Evolutionary conservation across 805 yeast species (phyloP), one percentile per base, ranked within the genome.

Genomic region (Metschnikowia cerradonensis): DNA sequence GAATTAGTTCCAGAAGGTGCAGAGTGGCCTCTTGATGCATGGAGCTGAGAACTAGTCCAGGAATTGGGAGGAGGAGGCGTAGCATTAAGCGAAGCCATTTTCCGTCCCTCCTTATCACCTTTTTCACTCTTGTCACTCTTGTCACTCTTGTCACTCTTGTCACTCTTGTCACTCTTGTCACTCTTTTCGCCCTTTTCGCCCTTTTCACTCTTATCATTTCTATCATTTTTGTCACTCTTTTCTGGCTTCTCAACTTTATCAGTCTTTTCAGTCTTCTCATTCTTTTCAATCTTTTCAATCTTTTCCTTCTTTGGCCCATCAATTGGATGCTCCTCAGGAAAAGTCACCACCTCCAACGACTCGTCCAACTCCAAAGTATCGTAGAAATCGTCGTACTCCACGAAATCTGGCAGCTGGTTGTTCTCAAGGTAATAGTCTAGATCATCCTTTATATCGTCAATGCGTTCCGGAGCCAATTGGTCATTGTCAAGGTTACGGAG

Each of bases 351-450:
- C 38, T 56, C 57, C 30, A 49, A 33, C 36, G 52, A 41, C 37
- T 82, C 85, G 52, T 77, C 83, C 41, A 90, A 78, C 41, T 85
- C 90, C 59, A 94, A 77, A 52, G 84, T 89, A 59, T 94, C 97
- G 68, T 92, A 94, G 53, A 92, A 81, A 13, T 89, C 90, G 60
- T 91, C 97, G 67, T 92, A 96, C 63, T 90, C 97, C 33, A 91
- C 86, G 66, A 90, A 92, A 61, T 91, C 96, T 4, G 84, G 91
- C 50, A 90, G 97, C 67, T 87, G 94, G 64, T 92, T 92, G 55
- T 90, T 87, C 59, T 94, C 98, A 31, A 94, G 94, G 67, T 89
- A 91, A 71, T 94, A 92, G 59, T 81, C 88, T 65, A 92, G 87
- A 66, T 92, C 98, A 48, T 92, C 98, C 64, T 85, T 84, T 51